Percentiles rank a stretch among this genome's conserved stretches.
Conservation (phyloP, 1,284 basidiomycete genomes). For the Ganoderma sinense region DNA sequence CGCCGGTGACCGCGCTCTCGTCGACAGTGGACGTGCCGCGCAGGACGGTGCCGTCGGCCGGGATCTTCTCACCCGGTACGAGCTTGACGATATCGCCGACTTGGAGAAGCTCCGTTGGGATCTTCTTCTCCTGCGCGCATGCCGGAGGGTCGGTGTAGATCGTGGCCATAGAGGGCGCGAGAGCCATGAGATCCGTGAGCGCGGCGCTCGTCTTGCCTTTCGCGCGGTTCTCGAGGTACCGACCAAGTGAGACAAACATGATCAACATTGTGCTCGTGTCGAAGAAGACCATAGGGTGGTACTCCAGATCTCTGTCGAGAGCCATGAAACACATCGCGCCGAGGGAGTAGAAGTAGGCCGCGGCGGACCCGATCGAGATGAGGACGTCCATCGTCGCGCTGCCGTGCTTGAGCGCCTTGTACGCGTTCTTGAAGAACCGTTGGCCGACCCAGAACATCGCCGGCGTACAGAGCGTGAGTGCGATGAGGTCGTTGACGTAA, state of each 20-base stretch:
- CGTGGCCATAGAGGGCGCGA: constrained; percentile 94
- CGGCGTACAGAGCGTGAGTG: constrained; percentile 87
- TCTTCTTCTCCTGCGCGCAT: constrained; percentile 86
- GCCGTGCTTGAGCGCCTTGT: constrained; percentile 89
- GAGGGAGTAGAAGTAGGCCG: constrained; percentile 92
- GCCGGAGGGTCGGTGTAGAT: constrained; percentile 88
- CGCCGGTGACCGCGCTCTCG: constrained; percentile 97
- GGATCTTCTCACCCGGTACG: constrained; percentile 96
- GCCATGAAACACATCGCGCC: constrained; percentile 74
- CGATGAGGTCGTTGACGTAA: constrained; percentile 87
- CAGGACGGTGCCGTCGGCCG: constrained; percentile 93
- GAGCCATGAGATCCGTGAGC: constrained; percentile 94
- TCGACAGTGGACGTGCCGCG: constrained; percentile 90
- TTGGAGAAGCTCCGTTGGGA: constrained; percentile 95
- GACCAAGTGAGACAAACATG: constrained; percentile 95
- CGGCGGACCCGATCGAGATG: constrained; percentile 93
- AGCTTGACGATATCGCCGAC: constrained; percentile 95
- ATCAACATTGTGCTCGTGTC: constrained; percentile 99
- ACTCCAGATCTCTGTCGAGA: constrained; percentile 69
- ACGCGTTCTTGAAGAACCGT: constrained; percentile 91
- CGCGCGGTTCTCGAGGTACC: constrained; percentile 95
- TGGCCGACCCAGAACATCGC: constrained; percentile 93
- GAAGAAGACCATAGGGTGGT: constrained; percentile 92
- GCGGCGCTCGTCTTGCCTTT: constrained; percentile 98
- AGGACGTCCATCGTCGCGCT: constrained; percentile 98